Conservation (phyloP, 345 rosid genomes). For the Populus alba region DNA sequence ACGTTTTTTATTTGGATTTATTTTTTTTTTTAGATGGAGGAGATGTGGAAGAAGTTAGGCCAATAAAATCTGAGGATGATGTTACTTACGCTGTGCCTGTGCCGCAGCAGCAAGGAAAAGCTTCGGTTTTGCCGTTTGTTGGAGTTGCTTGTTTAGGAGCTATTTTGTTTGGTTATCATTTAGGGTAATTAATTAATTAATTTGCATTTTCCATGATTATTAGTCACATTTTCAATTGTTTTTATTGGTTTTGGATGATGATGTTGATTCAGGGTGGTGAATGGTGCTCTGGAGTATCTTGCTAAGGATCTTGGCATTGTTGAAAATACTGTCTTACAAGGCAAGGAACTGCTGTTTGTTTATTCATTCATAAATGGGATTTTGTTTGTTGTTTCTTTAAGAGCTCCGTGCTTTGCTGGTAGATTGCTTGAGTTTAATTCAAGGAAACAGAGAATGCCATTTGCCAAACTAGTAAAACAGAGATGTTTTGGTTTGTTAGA, state of each 20-base stretch:
- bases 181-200: slow-evolving; percentile 48
- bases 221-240: not conserved
- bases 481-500: not conserved
- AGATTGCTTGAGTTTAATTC: not conserved
- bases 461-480: not conserved
- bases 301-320: slow-evolving; percentile 92
- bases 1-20: not conserved
- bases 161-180: slow-evolving; percentile 91
- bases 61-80: not conserved
- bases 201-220: too few species aligned
- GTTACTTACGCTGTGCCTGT: not conserved
- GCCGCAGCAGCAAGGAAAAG: slow-evolving; percentile 31
- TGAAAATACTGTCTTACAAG: slow-evolving; percentile 84
- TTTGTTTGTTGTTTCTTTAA: not conserved
- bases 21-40: not conserved
- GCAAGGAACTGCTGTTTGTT: slow-evolving; percentile 34
- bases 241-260: not conserved
- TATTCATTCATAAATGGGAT: not conserved
- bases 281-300: slow-evolving; percentile 94
- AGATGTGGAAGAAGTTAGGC: slow-evolving; percentile 6
- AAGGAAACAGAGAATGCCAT: not conserved
- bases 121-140: slow-evolving; percentile 81
- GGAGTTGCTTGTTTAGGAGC: slow-evolving; percentile 98
- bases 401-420: not conserved
- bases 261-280: slow-evolving; percentile 67